A percentile compares a stretch with the other conserved stretches of the same genome.
Evolutionary conservation across 2,329 filamentous ascomycete genomes (phyloP).

Genomic region (Claviceps sp.): DNA sequence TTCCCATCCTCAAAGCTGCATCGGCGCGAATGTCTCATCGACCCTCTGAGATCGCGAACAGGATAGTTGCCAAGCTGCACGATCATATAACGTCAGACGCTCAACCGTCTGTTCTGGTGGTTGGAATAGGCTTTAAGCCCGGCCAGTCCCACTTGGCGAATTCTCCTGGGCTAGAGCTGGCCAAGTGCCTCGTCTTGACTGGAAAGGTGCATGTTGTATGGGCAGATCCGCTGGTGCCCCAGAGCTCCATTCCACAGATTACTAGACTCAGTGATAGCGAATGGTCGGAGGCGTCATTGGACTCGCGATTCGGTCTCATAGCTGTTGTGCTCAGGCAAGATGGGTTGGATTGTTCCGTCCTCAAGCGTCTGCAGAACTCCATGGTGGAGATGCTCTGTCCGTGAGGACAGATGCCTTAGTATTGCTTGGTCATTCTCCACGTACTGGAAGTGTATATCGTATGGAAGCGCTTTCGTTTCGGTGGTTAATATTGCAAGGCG

Average conservation of each 20-base stretch:
- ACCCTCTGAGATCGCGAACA: constrained; percentile 25
- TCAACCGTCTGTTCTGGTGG: constrained; percentile 25
- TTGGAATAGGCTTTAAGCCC: constrained; percentile 36
- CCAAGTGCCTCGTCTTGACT: constrained; percentile 22
- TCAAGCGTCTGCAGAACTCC: constrained; percentile 21
- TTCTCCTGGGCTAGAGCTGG: constrained; percentile 31
- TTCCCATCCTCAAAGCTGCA: constrained; percentile 32
- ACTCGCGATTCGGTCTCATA: constrained; percentile 26
- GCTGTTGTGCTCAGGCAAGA: constrained; percentile 29
- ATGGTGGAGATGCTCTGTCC: constrained; percentile 27
- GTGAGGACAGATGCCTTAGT: background rate
- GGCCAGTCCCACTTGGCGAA: constrained; percentile 34
- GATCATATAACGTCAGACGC: background rate
- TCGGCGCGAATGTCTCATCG: constrained; percentile 30
- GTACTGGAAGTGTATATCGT: background rate
- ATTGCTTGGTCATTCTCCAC: background rate
- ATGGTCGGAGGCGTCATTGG: constrained; percentile 25
- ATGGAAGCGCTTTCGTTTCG: background rate
- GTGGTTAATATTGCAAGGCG: no score
- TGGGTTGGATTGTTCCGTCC: constrained; percentile 26
- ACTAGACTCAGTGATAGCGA: constrained; percentile 20
- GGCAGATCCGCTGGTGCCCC: constrained; percentile 29
- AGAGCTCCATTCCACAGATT: constrained; percentile 27
- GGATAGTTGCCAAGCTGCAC: constrained; percentile 20
- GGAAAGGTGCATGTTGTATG: constrained; percentile 28